Base-by-base conservation (phyloP, 2,329 filamentous ascomycete species). In the Epichloe elymi region DNA sequence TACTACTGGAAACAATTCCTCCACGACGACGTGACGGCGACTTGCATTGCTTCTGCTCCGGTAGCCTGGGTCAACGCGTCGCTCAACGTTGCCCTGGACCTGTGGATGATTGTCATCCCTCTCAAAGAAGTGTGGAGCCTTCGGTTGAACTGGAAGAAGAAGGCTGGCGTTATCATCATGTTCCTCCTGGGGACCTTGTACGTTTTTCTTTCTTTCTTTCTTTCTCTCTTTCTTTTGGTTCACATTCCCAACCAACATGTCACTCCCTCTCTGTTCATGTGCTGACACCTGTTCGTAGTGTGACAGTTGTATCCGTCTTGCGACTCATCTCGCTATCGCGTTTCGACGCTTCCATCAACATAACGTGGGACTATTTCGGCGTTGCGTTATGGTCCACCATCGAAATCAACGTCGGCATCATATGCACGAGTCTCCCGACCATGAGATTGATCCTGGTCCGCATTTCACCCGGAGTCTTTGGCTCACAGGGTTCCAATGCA, bases 1-100 rank as follows among this genome's bases (percentile, higher is more conserved):
- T 71, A 66, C 51, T 73, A 70, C 58, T 80, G 76, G 77, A 67
- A 62, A 0, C 61, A 61, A 14, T 79, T 74, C 73, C 12, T 40
- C 1, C 68, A 73, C 45, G 67, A 65, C 2, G 60, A 67, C 51
- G 61, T 67, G 40, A n/a, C 57, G 1, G 75, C 75, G 0, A 59
- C 54, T 2, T 80, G 76, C 55, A 60, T 74, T 37, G 65, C 74
- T 47, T 61, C 71, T 52, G 74, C 73, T 53, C 60, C 63, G 2
- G 62, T 76, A 8, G 69, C 63, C 2, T 79, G 73, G 71, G 63
- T 69, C 17, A 71, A 73, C 35, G 75, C 74, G 0, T 67, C 59
- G n/a, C 67, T 74, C 45, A 73, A 71, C 50, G 76, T 79, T 40
- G 59, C 61, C 0, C 63, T 74, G 41, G 75, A 79, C 52, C 2